Conservation (phyloP, 2,329 filamentous ascomycete genomes). For the Alternaria solani region DNA sequence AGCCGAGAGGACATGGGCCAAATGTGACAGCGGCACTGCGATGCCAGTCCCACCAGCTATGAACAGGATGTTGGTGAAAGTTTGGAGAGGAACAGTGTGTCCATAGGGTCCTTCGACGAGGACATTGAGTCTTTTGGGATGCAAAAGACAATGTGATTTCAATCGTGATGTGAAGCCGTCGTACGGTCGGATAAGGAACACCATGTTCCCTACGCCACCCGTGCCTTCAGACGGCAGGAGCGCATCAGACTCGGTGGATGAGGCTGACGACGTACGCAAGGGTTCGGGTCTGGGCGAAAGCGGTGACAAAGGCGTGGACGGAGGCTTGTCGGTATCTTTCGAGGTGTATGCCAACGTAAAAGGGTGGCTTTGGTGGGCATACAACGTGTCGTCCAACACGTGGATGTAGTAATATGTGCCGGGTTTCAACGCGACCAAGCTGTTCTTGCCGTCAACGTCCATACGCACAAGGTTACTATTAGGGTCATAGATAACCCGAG, state of each 20-base stretch:
- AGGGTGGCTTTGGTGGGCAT: constrained; percentile 59
- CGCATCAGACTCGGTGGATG: constrained; percentile 42
- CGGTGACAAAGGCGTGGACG: constrained; percentile 17
- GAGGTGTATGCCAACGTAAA: constrained; percentile 49
- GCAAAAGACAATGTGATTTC: constrained; percentile 24
- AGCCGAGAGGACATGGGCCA: constrained; percentile 26
- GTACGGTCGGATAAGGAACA: constrained; percentile 61
- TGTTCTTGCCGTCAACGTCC: constrained; percentile 53
- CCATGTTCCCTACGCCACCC: constrained; percentile 36
- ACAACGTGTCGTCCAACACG: constrained; percentile 54
- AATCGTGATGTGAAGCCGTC: constrained; percentile 61
- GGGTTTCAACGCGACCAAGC: constrained; percentile 48
- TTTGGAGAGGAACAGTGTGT: constrained; percentile 51
- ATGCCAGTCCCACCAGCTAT: constrained; percentile 50
- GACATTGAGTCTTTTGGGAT: constrained; percentile 45
- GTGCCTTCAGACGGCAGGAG: constrained; percentile 24
- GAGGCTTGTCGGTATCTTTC: constrained; percentile 3
- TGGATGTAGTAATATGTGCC: constrained; percentile 63
- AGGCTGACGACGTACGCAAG: constrained; percentile 16
- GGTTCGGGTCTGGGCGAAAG: constrained; percentile 17
- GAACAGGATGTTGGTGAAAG: constrained; percentile 51
- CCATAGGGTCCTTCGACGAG: constrained; percentile 63
- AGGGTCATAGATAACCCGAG: constrained; percentile 55
- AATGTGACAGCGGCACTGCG: constrained; percentile 43
- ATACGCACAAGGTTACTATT: constrained; percentile 57